These are phyloP conservation scores for Viola pubescens DNA, from an alignment of 441 rosid genomes.

Conservation along the genomic window DNA sequence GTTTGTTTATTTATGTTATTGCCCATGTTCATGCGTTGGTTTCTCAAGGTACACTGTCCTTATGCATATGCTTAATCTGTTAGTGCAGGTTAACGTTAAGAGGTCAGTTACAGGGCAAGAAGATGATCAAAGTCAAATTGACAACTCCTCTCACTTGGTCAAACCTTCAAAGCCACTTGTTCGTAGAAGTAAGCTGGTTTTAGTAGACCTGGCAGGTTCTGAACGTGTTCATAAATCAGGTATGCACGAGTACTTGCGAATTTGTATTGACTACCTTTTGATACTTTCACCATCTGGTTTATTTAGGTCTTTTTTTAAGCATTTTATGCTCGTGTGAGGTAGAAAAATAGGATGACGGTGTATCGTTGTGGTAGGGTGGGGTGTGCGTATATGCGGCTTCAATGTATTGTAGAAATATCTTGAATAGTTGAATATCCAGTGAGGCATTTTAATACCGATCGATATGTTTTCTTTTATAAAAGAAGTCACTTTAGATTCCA, in stretches of 20 bases:
- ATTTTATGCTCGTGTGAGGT: no score
- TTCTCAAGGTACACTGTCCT: slow-evolving; percentile 4
- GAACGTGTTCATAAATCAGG: slow-evolving; percentile 98
- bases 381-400: no score
- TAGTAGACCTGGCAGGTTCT: slow-evolving; percentile 97
- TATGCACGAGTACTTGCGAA: slow-evolving; percentile 20
- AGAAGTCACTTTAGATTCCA: no score
- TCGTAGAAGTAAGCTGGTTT: slow-evolving; percentile 83
- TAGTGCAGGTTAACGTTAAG: slow-evolving; percentile 74
- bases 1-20: background rate
- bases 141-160: slow-evolving; percentile 51
- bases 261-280: background rate
- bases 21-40: background rate
- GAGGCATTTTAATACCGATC: no score
- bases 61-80: slow-evolving; percentile 7
- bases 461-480: no score
- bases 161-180: slow-evolving; percentile 78
- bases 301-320: no score
- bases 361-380: no score
- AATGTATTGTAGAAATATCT: no score
- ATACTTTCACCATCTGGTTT: background rate
- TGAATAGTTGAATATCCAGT: no score
- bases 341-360: no score
- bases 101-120: slow-evolving; percentile 67
- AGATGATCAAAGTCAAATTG: slow-evolving; percentile 39